Evolutionary conservation across 1,284 basidiomycete species (phyloP).

Genomic region (Cerioporus squamosus): DNA sequence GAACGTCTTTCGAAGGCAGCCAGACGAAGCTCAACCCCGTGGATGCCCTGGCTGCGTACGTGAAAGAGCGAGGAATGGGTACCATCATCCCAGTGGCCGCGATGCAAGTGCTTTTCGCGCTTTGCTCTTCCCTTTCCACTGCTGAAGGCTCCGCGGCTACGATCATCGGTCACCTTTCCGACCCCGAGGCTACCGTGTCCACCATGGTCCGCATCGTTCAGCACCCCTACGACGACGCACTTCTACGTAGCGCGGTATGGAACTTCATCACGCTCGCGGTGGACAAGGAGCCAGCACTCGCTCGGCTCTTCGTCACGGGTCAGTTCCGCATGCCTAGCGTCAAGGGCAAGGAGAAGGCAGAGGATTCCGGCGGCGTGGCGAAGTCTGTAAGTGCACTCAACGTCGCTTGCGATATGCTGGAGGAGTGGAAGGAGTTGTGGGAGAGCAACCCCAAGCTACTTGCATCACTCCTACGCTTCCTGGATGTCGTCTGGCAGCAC

Average conservation of each 20-base stretch:
- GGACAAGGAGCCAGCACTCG: constrained; percentile 87
- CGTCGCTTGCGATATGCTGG: constrained; percentile 68
- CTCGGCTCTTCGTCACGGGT: constrained; percentile 80
- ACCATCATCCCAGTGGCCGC: constrained; percentile 63
- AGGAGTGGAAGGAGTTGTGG: constrained; percentile 75
- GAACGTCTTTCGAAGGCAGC: constrained; percentile 49
- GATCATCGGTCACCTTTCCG: constrained; percentile 72
- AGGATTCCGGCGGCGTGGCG: constrained; percentile 27
- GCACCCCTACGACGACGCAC: constrained; percentile 72
- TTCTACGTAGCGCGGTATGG: constrained; percentile 80
- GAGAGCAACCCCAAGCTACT: constrained; percentile 78
- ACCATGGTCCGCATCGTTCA: constrained; percentile 67
- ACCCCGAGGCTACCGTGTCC: constrained; percentile 69
- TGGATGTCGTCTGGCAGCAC: constrained; percentile 85
- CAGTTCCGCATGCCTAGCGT: constrained; percentile 56
- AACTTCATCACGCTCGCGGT: constrained; percentile 82
- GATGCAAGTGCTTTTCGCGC: constrained; percentile 64
- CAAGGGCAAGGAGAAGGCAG: constrained; percentile 44
- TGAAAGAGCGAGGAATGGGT: constrained; percentile 66
- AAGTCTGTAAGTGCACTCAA: constrained; percentile 59
- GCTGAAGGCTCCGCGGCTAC: constrained; percentile 64
- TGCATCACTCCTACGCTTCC: constrained; percentile 76
- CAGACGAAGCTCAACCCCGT: constrained; percentile 65
- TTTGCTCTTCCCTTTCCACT: constrained; percentile 68
- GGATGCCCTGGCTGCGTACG: constrained; percentile 69